phyloP scores from a whole-genome alignment of 169 alveolate species.

The Eimeria acervulina region DNA sequence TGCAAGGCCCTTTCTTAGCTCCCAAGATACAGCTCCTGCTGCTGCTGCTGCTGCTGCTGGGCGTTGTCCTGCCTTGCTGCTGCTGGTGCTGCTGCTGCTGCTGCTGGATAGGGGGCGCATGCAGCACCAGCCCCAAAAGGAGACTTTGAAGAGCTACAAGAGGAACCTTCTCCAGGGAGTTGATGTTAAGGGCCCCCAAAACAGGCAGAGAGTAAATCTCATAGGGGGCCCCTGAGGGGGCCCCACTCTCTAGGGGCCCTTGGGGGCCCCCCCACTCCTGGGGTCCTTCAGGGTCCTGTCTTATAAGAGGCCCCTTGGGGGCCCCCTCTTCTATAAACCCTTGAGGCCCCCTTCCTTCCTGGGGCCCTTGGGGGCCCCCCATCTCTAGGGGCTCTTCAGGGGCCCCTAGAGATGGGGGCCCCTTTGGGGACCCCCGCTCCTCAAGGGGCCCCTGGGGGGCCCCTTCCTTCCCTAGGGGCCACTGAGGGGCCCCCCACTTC shows the following conservation, averaged over 20 bases:
- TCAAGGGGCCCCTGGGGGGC: too few relatives aligned
- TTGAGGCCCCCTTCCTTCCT: not conserved
- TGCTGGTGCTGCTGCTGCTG: slow-evolving; percentile 62
- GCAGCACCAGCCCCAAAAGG: slow-evolving; percentile 51
- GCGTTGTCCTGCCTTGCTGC: not conserved
- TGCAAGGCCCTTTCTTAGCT: not conserved
- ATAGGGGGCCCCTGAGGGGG: not conserved
- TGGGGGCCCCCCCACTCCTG: not conserved
- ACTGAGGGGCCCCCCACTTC: not conserved
- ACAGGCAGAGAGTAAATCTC: not conserved
- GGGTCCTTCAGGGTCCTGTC: not conserved
- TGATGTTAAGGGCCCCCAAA: not conserved
- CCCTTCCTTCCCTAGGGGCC: too few relatives aligned
- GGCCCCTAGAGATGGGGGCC: not conserved
- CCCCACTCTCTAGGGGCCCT: not conserved
- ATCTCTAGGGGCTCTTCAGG: not conserved
- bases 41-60: not conserved
- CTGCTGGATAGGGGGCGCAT: slow-evolving; percentile 46
- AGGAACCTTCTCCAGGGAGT: not conserved
- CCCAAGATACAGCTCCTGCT: not conserved
- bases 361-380: not conserved
- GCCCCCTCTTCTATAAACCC: too few relatives aligned
- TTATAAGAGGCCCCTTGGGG: too few relatives aligned
- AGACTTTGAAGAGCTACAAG: not conserved
- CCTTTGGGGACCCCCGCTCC: not conserved